These are phyloP conservation scores for Fonsecaea nubica DNA, from an alignment of 2,329 filamentous ascomycete genomes.

Conservation along the genomic window DNA sequence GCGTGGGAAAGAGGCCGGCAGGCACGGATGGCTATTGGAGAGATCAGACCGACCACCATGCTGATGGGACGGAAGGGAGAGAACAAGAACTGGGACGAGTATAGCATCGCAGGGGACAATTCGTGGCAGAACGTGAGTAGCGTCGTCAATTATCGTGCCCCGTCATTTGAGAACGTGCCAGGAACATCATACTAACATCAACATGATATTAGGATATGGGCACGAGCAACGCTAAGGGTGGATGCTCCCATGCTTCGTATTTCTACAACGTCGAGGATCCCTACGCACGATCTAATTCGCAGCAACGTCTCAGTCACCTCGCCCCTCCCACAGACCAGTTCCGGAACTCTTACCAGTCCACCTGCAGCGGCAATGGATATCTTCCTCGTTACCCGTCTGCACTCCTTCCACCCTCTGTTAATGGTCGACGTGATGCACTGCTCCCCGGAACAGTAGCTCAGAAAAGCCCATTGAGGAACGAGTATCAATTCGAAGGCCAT, in stretches of 20 bases:
- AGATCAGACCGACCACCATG: slow-evolving; percentile 25
- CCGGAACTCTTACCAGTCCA: slow-evolving; percentile 25
- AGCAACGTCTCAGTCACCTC: slow-evolving; percentile 21
- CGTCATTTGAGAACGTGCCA: neutral
- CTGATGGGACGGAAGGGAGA: slow-evolving; percentile 17
- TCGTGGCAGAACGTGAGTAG: slow-evolving; percentile 8
- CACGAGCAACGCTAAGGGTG: slow-evolving; percentile 12
- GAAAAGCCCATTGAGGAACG: slow-evolving; percentile 18
- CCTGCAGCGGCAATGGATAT: slow-evolving; percentile 9
- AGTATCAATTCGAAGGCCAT: slow-evolving; percentile 1
- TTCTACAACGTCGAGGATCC: slow-evolving; percentile 28
- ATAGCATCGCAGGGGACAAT: slow-evolving; percentile 14
- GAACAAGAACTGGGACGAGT: slow-evolving; percentile 28
- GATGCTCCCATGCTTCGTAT: slow-evolving; percentile 5
- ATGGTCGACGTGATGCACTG: slow-evolving; percentile 7
- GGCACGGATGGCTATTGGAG: slow-evolving; percentile 25
- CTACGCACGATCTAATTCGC: slow-evolving; percentile 16
- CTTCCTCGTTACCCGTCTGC: slow-evolving; percentile 23
- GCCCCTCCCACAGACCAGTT: slow-evolving; percentile 14
- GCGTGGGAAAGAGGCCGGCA: slow-evolving; percentile 26
- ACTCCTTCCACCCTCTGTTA: slow-evolving; percentile 24
- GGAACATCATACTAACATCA: slow-evolving; percentile 2
- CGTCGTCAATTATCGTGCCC: neutral
- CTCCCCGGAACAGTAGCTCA: neutral
- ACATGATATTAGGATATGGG: neutral